Conservation (phyloP, 306 rosid genomes). For the Medicago arabica region DNA sequence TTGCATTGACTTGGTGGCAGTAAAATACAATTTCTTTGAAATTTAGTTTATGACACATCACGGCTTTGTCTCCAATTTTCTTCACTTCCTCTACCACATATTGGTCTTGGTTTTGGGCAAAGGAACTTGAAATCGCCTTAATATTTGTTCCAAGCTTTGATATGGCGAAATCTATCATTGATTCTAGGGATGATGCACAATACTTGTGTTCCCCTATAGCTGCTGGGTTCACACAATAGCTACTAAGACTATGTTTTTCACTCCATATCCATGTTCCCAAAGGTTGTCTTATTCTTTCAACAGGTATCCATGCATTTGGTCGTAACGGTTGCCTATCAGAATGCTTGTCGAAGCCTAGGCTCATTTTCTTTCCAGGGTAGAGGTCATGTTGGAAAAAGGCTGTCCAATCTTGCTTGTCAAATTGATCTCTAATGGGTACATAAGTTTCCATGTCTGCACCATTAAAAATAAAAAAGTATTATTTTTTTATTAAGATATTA, state of each 20-base stretch:
- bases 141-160: constrained; percentile 34
- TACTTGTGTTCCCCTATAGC: constrained; percentile 30
- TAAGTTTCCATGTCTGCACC: background rate
- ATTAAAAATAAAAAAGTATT: background rate
- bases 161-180: constrained; percentile 14
- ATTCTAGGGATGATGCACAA: constrained; percentile 14
- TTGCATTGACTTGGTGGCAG: constrained; percentile 23
- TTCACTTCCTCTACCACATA: constrained; percentile 22
- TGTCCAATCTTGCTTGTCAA: constrained; percentile 37
- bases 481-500: background rate
- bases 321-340: background rate
- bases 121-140: constrained; percentile 27
- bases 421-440: background rate
- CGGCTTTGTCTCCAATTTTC: constrained; percentile 22
- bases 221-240: background rate
- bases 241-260: background rate
- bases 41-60: constrained; percentile 30
- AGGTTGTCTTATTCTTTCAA: background rate
- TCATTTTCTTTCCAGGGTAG: constrained; percentile 14
- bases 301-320: background rate
- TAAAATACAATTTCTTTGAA: constrained; percentile 22
- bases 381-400: constrained; percentile 34
- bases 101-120: background rate
- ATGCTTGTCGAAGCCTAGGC: constrained; percentile 13
- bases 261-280: constrained; percentile 2